Percentiles rank a stretch among this genome's conserved stretches.
Evolutionary conservation across 192 early-diverging fungal species (phyloP).

Genomic region (Haplosporangium gracile): DNA sequence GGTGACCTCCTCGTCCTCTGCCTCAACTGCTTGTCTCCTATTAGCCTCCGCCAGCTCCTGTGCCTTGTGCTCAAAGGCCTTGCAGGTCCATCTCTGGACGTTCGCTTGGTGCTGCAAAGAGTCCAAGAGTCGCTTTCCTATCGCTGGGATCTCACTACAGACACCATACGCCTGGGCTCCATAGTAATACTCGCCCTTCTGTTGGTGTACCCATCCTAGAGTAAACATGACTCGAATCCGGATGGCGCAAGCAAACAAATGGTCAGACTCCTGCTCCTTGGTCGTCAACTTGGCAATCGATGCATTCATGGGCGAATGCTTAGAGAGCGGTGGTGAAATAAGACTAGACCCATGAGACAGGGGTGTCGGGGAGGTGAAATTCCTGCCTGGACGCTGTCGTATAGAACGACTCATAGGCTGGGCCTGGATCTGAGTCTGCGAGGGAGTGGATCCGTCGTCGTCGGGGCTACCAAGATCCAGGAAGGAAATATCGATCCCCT

Average conservation of each 20-base stretch:
- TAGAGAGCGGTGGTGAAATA: not conserved
- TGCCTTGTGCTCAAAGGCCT: constrained; percentile 11
- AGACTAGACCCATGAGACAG: not conserved
- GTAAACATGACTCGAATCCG: constrained; percentile 52
- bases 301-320: constrained; percentile 1
- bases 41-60: constrained; percentile 14
- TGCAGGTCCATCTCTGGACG: constrained; percentile 25
- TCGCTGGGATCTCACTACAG: constrained; percentile 39
- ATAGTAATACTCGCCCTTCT: constrained; percentile 44
- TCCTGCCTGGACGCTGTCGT: not conserved
- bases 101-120: constrained; percentile 32
- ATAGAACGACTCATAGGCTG: constrained; percentile 3
- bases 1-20: not conserved
- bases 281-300: constrained; percentile 13
- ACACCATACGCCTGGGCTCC: constrained; percentile 48
- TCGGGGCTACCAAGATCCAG: constrained; percentile 19
- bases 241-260: constrained; percentile 30
- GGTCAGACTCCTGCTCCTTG: constrained; percentile 21
- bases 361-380: not conserved
- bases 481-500: constrained; percentile 45
- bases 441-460: not conserved
- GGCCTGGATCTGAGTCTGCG: not conserved
- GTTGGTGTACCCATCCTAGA: constrained; percentile 51
- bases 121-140: constrained; percentile 27
- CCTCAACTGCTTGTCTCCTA: not conserved